Conservation (phyloP, 2,329 filamentous ascomycete genomes). For the Aspergillus melleus region DNA sequence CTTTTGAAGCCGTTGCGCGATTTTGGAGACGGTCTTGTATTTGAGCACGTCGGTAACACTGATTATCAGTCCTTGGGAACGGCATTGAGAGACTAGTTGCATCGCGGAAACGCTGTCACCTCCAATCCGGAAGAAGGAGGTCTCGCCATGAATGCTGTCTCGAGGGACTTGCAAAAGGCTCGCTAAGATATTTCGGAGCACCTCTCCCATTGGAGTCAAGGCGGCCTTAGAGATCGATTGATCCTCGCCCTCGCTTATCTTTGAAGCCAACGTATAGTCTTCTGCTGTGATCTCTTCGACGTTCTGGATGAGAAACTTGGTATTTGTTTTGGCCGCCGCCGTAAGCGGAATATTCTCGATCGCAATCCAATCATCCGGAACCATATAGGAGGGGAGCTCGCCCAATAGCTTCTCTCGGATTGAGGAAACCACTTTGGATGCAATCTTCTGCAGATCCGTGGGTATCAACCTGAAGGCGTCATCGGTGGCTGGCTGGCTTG, state of each 20-base stretch:
- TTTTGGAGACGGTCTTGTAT: neutral
- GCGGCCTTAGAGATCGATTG: neutral
- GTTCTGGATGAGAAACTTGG: no score
- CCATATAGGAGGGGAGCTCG: constrained; percentile 1
- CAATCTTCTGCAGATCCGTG: no score
- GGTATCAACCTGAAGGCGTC: neutral
- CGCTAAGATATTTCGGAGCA: neutral
- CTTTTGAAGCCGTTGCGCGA: no score
- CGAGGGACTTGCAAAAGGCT: neutral
- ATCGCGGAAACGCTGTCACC: constrained; percentile 47
- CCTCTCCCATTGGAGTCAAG: neutral
- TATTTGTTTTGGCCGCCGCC: constrained; percentile 1
- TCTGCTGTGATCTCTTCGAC: no score
- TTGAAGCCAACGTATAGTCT: no score
- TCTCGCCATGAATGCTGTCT: constrained; percentile 8
- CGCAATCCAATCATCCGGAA: neutral
- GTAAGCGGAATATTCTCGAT: neutral
- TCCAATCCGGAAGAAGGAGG: constrained; percentile 39
- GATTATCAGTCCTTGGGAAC: neutral
- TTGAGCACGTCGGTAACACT: neutral
- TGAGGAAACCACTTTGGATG: no score
- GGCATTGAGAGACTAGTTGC: constrained; percentile 17
- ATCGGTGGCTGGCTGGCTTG: neutral
- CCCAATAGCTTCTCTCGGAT: neutral
- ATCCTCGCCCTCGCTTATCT: no score